A percentile compares a stretch with the other conserved stretches of the same genome.
Conservation (phyloP, 768 basidiomycete genomes). For the Tulasnella sp. region DNA sequence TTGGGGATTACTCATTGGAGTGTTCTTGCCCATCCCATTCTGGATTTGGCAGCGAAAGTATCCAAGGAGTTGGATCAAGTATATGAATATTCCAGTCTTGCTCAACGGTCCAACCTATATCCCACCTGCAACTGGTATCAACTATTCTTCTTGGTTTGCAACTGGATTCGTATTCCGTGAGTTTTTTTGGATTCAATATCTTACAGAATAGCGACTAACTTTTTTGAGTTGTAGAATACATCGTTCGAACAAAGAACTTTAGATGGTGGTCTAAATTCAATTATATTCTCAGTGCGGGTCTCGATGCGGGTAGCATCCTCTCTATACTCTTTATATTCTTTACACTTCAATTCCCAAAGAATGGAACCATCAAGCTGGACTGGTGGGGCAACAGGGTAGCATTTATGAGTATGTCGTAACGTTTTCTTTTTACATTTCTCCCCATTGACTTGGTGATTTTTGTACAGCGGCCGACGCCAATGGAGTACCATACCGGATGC, state of each 20-base stretch:
- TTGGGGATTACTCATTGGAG: slow-evolving; percentile 30
- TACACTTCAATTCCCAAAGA: slow-evolving; percentile 28
- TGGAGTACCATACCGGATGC: background rate
- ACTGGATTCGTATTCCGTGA: slow-evolving; percentile 35
- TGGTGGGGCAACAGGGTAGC: slow-evolving; percentile 31
- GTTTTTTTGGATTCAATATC: slow-evolving; percentile 15
- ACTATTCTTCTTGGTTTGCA: slow-evolving; percentile 33
- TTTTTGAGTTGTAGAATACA: slow-evolving; percentile 25
- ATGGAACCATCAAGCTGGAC: slow-evolving; percentile 23
- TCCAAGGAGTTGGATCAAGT: slow-evolving; percentile 26
- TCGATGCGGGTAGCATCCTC: slow-evolving; percentile 33
- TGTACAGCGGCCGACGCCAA: slow-evolving; percentile 4
- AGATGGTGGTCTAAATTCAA: slow-evolving; percentile 43
- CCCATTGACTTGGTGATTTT: background rate
- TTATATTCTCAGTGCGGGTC: slow-evolving; percentile 33
- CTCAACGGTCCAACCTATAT: slow-evolving; percentile 30
- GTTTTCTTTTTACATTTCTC: background rate
- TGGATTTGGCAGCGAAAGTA: slow-evolving; percentile 28
- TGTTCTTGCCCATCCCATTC: slow-evolving; percentile 30
- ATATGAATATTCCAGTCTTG: slow-evolving; percentile 32
- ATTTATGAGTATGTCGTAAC: background rate
- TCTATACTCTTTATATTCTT: slow-evolving; percentile 33
- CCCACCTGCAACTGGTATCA: slow-evolving; percentile 36
- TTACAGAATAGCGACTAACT: background rate
- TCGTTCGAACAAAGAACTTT: slow-evolving; percentile 30